Percentiles rank a stretch among this genome's conserved stretches.
These are phyloP conservation scores for Myriosclerotinia scirpicola DNA, from an alignment of 2,329 filamentous ascomycete genomes.

Conservation along the genomic window DNA sequence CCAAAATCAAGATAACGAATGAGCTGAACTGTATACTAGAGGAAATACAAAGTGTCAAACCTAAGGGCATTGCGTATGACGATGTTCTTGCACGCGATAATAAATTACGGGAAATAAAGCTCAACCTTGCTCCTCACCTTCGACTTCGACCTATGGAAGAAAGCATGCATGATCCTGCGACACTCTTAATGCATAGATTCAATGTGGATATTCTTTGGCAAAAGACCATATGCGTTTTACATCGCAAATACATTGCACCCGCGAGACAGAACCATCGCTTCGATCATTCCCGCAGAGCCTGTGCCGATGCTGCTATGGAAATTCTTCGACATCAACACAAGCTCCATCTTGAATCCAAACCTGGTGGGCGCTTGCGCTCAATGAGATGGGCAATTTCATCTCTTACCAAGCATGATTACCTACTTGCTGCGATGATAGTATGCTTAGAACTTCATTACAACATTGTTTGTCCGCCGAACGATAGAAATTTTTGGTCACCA, in stretches of 20 bases:
- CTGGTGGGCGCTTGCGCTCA: conserved; percentile 67
- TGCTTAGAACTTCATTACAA: conserved; percentile 79
- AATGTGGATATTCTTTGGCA: conserved; percentile 83
- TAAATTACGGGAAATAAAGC: conserved; percentile 59
- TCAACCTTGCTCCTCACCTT: conserved; percentile 76
- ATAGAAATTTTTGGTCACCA: conserved; percentile 56
- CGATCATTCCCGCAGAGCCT: conserved; percentile 76
- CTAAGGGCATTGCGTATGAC: conserved; percentile 59
- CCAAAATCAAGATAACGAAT: conserved; percentile 61
- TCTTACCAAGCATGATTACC: conserved; percentile 75
- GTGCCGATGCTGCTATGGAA: conserved; percentile 82
- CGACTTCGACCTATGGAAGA: conserved; percentile 74
- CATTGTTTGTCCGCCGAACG: conserved; percentile 47
- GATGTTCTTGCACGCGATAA: conserved; percentile 63
- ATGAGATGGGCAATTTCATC: conserved; percentile 79
- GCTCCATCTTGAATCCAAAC: conserved; percentile 71
- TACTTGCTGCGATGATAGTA: conserved; percentile 82
- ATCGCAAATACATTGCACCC: conserved; percentile 80
- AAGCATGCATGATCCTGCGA: conserved; percentile 73
- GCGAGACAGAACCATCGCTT: conserved; percentile 79
- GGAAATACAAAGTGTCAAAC: conserved; percentile 54
- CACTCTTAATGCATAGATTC: conserved; percentile 81
- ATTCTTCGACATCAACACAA: conserved; percentile 76
- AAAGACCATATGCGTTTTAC: conserved; percentile 84
- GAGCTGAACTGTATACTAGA: conserved; percentile 73